phyloP scores from a whole-genome alignment of 23 red algal genomes.

The Gracilaria caudata region DNA sequence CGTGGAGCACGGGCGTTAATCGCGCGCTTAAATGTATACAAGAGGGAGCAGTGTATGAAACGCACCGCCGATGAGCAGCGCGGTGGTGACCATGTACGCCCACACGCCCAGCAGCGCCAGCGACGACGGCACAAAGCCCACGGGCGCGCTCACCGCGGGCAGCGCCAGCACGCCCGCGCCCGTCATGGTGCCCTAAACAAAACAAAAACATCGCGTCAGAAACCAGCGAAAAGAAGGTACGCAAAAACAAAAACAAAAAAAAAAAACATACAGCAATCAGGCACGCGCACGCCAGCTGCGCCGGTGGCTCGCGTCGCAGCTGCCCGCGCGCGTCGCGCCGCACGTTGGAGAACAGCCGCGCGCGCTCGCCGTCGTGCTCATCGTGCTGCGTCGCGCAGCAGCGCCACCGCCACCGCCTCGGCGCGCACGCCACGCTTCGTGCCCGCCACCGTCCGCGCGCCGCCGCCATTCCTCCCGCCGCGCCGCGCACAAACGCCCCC shows the following conservation, averaged over 20 bases:
- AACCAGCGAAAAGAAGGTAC: neutral
- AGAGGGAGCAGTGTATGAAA: neutral
- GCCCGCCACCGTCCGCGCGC: neutral
- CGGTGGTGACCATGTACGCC: conserved; percentile 62
- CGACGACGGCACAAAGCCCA: conserved; percentile 72
- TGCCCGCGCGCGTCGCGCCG: neutral
- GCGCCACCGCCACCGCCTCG: no score
- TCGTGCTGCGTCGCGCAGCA: neutral
- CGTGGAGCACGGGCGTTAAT: neutral
- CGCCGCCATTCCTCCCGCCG: no score
- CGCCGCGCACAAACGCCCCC: neutral
- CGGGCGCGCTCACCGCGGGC: conserved; percentile 57
- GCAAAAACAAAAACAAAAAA: neutral
- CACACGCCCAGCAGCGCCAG: conserved; percentile 57
- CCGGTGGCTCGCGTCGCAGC: conserved; percentile 18
- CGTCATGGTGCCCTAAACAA: conserved; percentile 84
- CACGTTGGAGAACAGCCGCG: conserved; percentile 63
- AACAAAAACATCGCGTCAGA: neutral
- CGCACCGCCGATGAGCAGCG: conserved; percentile 70
- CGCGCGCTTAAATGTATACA: neutral
- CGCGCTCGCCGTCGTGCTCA: neutral
- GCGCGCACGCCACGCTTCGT: neutral
- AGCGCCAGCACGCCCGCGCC: conserved; percentile 91
- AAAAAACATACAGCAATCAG: conserved; percentile 37
- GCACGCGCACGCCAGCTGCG: conserved; percentile 46